These are phyloP conservation scores for Suillus bovinus DNA, from an alignment of 768 basidiomycete species.

Conservation along the genomic window DNA sequence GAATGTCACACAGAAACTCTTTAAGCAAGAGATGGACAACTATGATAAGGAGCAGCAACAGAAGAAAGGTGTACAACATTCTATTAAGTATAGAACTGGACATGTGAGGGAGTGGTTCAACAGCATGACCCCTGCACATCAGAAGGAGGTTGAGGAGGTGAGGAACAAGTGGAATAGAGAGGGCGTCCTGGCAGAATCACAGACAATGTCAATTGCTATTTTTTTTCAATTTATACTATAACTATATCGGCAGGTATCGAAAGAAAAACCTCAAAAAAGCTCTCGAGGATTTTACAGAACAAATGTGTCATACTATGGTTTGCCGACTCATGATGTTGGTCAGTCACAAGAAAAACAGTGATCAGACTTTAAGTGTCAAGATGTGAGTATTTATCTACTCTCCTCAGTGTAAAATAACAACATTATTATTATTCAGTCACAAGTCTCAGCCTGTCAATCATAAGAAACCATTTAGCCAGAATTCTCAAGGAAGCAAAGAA, in stretches of 20 bases:
- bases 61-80: not conserved
- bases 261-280: not conserved
- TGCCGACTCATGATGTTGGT: not conserved
- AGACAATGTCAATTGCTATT: not conserved
- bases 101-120: slow-evolving; percentile 2
- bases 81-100: not conserved
- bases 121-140: not conserved
- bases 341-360: not conserved
- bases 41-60: not conserved
- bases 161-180: not conserved
- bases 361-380: too few relatives aligned
- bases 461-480: not conserved
- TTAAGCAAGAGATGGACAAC: not conserved
- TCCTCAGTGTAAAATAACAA: too few relatives aligned
- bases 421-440: too few relatives aligned
- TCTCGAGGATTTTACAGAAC: not conserved
- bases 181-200: not conserved
- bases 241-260: not conserved
- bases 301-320: not conserved
- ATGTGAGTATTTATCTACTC: too few relatives aligned
- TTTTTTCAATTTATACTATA: not conserved
- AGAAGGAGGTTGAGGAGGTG: not conserved
- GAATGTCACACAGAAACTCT: not conserved
- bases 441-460: not conserved
- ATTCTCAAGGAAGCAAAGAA: not conserved